A percentile compares a stretch with the other conserved stretches of the same genome.
phyloP scores from a whole-genome alignment of 352 stramenopile species.

The Peronospora belbahrii region DNA sequence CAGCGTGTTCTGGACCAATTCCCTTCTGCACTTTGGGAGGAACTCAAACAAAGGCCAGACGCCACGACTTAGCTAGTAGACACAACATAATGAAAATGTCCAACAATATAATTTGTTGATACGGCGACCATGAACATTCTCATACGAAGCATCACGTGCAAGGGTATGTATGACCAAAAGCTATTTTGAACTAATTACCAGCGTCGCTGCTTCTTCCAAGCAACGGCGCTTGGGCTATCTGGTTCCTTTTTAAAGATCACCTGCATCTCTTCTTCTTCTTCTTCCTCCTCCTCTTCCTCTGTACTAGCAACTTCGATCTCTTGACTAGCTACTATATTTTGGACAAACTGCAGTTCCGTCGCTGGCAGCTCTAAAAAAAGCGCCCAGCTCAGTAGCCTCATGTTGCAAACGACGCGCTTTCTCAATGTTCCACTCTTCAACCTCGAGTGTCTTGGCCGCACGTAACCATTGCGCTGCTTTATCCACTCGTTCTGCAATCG shows the following conservation, averaged over 20 bases:
- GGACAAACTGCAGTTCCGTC: conserved; percentile 57
- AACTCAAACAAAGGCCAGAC: conserved; percentile 37
- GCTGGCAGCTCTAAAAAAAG: conserved; percentile 60
- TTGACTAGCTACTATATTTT: conserved; percentile 23
- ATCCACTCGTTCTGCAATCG: conserved; percentile 56
- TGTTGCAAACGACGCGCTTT: conserved; percentile 34
- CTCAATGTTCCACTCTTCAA: conserved; percentile 62
- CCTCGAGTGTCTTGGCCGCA: conserved; percentile 53
- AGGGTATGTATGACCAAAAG: too few relatives aligned
- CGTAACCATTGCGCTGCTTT: conserved; percentile 60
- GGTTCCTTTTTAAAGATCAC: conserved; percentile 10
- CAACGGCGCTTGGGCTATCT: conserved; percentile 12
- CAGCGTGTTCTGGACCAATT: conserved; percentile 57
- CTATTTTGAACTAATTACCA: conserved; percentile 19
- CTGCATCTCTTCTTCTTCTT: conserved; percentile 17
- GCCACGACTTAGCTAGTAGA: conserved; percentile 7
- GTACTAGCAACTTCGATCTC: not conserved
- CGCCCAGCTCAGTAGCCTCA: conserved; percentile 44
- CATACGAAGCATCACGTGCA: too few relatives aligned
- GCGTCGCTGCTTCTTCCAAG: conserved; percentile 25
- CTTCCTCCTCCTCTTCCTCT: conserved; percentile 12
- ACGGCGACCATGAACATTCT: too few relatives aligned
- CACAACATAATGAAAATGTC: too few relatives aligned
- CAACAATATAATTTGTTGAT: too few relatives aligned
- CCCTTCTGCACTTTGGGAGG: conserved; percentile 42